Conservation (phyloP, 2,329 filamentous ascomycete genomes). For the Septoria petroselini region DNA sequence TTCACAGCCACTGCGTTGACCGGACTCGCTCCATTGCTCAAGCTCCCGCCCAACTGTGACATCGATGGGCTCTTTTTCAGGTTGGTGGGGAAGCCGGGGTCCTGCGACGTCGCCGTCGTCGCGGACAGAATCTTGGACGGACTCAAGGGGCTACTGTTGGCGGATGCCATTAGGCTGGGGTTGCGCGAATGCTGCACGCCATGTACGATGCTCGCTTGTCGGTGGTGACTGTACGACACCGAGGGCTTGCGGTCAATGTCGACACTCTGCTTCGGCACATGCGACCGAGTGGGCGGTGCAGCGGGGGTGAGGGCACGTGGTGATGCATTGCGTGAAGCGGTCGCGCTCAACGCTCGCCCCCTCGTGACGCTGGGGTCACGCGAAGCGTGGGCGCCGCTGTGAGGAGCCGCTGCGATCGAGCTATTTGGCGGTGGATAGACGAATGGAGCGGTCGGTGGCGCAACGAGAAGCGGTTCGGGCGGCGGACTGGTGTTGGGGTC, state of each 20-base stretch:
- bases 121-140: slow-evolving; percentile 71
- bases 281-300: slow-evolving; percentile 39
- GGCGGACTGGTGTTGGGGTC: slow-evolving; percentile 33
- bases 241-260: slow-evolving; percentile 51
- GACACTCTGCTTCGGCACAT: slow-evolving; percentile 33
- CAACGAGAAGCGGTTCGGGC: slow-evolving; percentile 35
- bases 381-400: slow-evolving; percentile 21
- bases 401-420: slow-evolving; percentile 4
- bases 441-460: slow-evolving; percentile 31
- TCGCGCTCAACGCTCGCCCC: slow-evolving; percentile 46
- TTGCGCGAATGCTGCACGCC: slow-evolving; percentile 89
- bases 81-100: slow-evolving; percentile 14
- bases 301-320: slow-evolving; percentile 46
- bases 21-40: slow-evolving; percentile 17
- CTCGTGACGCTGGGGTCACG: slow-evolving; percentile 47
- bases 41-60: slow-evolving; percentile 29
- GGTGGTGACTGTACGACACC: slow-evolving; percentile 76
- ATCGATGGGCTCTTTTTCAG: slow-evolving; percentile 38
- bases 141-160: slow-evolving; percentile 76
- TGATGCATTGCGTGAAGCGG: slow-evolving; percentile 42
- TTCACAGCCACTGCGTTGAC: slow-evolving; percentile 27
- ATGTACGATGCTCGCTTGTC: slow-evolving; percentile 96
- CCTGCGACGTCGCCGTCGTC: slow-evolving; percentile 33
- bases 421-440: slow-evolving; percentile 16
- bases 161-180: slow-evolving; percentile 77